phyloP scores from a whole-genome alignment of 1,284 basidiomycete genomes.

The Mycena sp. region DNA sequence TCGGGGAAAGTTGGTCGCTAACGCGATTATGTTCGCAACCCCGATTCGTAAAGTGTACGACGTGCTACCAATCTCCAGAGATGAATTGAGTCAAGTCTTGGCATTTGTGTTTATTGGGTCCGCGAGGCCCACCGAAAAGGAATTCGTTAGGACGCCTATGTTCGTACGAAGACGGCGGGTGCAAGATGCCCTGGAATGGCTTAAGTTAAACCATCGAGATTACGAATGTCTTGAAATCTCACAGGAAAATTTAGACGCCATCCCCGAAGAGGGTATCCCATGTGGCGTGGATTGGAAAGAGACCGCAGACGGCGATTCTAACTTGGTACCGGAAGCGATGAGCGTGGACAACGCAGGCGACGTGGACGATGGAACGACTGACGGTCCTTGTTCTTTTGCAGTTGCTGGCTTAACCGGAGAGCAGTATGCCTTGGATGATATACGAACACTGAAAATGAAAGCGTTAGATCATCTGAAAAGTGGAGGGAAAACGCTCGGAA shows the following conservation, averaged over 20 bases:
- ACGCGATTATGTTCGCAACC: slow-evolving; percentile 40
- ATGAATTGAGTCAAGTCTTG: neutral
- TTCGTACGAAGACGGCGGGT: slow-evolving; percentile 19
- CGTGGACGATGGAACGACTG: neutral
- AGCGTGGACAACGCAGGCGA: neutral
- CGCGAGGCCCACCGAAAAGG: neutral
- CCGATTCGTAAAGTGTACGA: slow-evolving; percentile 47
- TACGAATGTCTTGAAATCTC: no score
- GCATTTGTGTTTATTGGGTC: neutral
- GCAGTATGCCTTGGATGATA: neutral
- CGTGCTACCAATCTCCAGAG: slow-evolving; percentile 42
- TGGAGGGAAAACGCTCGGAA: neutral
- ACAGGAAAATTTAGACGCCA: slow-evolving; percentile 8
- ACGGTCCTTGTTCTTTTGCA: neutral
- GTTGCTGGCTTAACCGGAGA: neutral
- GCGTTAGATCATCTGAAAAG: neutral
- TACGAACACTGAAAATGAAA: neutral
- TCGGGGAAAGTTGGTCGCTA: neutral
- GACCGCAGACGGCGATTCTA: neutral
- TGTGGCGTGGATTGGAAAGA: neutral
- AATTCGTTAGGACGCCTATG: slow-evolving; percentile 31
- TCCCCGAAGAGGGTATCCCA: neutral
- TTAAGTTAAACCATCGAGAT: slow-evolving; percentile 29
- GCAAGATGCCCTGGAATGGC: slow-evolving; percentile 34
- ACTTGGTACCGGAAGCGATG: neutral